These are phyloP conservation scores for Urochloa ruziziensis DNA, from an alignment of 176 grass and related monocot genomes.

Conservation along the genomic window DNA sequence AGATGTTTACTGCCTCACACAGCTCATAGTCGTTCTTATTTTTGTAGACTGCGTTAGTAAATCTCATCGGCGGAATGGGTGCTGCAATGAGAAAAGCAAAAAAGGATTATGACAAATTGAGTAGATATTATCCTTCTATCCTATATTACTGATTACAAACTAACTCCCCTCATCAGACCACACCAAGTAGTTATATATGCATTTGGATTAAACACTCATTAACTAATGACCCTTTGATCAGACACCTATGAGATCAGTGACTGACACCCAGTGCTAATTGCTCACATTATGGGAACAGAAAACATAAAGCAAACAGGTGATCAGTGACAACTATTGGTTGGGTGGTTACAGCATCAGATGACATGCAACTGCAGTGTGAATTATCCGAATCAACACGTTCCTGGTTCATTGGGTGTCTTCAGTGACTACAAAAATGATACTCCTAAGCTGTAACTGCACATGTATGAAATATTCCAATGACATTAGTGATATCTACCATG, in stretches of 20 bases:
- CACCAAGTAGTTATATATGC: too few relatives aligned
- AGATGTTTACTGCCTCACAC: neutral
- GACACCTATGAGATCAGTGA: neutral
- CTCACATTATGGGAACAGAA: neutral
- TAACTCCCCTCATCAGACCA: neutral
- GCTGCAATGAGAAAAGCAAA: neutral
- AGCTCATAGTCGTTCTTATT: neutral
- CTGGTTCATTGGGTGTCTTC: neutral
- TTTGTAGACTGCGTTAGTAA: neutral
- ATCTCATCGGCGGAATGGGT: neutral
- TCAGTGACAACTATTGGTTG: neutral
- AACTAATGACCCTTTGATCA: too few relatives aligned
- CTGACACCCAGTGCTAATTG: too few relatives aligned
- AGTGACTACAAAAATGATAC: too few relatives aligned
- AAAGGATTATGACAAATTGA: neutral
- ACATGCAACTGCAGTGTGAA: neutral
- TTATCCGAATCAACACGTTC: too few relatives aligned
- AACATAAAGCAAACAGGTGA: neutral
- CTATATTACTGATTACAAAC: neutral
- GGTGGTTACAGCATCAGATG: neutral
- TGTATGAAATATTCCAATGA: neutral
- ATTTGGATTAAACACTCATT: too few relatives aligned
- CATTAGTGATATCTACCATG: neutral
- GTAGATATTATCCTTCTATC: neutral
- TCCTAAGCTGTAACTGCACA: too few relatives aligned